Conservation (phyloP, 2,329 filamentous ascomycete genomes). For the Fusarium sp. region DNA sequence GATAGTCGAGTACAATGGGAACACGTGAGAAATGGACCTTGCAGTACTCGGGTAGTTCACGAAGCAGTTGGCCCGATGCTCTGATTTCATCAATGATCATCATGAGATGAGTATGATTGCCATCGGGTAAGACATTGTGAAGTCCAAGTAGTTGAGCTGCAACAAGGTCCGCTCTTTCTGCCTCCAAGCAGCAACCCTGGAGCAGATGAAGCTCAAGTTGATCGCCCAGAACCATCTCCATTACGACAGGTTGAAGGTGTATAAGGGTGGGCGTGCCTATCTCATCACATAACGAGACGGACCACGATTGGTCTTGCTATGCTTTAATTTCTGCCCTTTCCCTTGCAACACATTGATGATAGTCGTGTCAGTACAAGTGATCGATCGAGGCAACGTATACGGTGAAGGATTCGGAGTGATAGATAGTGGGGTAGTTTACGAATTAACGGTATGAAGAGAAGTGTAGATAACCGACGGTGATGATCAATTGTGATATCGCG, state of each 20-base stretch:
- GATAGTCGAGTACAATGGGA: conserved; percentile 63
- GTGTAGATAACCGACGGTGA: conserved; percentile 11
- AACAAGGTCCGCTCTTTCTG: conserved; percentile 62
- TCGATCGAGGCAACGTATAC: conserved; percentile 34
- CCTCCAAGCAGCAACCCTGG: conserved; percentile 65
- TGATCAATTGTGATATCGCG: conserved; percentile 17
- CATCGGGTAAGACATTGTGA: conserved; percentile 56
- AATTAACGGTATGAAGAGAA: conserved; percentile 12
- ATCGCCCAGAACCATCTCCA: conserved; percentile 48
- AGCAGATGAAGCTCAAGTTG: conserved; percentile 55
- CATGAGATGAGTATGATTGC: conserved; percentile 59
- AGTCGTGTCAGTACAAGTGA: conserved; percentile 12
- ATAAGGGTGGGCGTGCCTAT: conserved; percentile 19
- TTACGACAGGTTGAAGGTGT: conserved; percentile 33
- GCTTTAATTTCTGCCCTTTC: background rate
- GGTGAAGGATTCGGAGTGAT: conserved; percentile 25
- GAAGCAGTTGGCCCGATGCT: conserved; percentile 58
- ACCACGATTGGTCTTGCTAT: conserved; percentile 11
- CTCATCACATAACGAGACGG: conserved; percentile 36
- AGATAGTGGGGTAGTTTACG: conserved; percentile 18
- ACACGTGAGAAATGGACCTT: conserved; percentile 63
- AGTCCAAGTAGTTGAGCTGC: conserved; percentile 61
- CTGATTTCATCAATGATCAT: conserved; percentile 61
- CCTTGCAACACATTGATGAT: background rate
- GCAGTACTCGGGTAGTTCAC: conserved; percentile 65